Conservation (phyloP, 2,329 filamentous ascomycete genomes). For the Apiospora arundinis region DNA sequence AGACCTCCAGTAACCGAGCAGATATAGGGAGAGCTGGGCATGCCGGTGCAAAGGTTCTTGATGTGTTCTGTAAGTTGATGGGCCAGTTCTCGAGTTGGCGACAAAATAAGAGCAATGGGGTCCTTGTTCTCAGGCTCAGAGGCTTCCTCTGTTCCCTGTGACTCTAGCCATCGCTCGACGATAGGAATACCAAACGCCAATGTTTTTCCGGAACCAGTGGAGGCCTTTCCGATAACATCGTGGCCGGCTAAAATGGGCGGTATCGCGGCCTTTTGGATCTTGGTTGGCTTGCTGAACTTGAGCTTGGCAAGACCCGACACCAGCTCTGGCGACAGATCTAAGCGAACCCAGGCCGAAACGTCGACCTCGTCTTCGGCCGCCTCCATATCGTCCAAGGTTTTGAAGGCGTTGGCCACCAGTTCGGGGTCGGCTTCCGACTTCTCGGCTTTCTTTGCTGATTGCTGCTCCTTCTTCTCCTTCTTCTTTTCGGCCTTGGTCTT, state of each 20-base stretch:
- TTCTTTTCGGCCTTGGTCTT: conserved; percentile 34
- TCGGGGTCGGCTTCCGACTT: conserved; percentile 46
- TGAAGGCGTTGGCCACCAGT: conserved; percentile 58
- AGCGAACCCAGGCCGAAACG: conserved; percentile 77
- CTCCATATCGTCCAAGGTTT: conserved; percentile 60
- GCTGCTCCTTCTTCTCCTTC: conserved; percentile 36
- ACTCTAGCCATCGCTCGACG: conserved; percentile 76
- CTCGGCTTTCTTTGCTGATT: conserved; percentile 40
- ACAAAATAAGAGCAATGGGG: conserved; percentile 81
- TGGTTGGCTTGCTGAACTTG: conserved; percentile 80
- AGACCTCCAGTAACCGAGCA: conserved; percentile 91
- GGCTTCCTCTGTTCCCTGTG: conserved; percentile 44
- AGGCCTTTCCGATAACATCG: conserved; percentile 94
- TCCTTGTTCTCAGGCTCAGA: conserved; percentile 42
- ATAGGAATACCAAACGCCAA: conserved; percentile 94
- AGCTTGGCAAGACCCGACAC: conserved; percentile 79
- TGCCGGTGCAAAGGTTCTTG: conserved; percentile 70
- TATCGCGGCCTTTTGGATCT: conserved; percentile 81
- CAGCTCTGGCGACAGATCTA: conserved; percentile 75
- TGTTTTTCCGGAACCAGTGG: conserved; percentile 96
- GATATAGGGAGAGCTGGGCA: conserved; percentile 71
- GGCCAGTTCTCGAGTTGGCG: conserved; percentile 90
- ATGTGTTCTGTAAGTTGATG: conserved; percentile 90
- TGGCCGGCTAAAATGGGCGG: conserved; percentile 82
- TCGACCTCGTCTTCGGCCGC: conserved; percentile 68